Conservation (phyloP, 805 yeast species). For the Pichia kluyveri region DNA sequence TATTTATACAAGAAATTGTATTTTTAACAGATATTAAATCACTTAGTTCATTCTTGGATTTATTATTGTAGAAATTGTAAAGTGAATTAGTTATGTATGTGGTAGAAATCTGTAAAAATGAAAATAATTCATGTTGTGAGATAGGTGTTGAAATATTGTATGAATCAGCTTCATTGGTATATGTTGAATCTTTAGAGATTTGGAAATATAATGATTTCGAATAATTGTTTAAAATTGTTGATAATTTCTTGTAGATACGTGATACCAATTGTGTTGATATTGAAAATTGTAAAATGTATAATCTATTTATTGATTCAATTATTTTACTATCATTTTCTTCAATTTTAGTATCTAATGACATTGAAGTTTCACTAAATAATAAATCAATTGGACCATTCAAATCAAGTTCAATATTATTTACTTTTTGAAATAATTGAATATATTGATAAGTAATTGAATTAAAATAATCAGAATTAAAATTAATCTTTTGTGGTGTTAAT, state of each 20-base stretch:
- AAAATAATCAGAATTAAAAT: conserved; percentile 8
- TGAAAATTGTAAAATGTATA: background rate
- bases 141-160: background rate
- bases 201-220: background rate
- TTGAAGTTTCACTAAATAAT: conserved; percentile 9
- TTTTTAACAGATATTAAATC: background rate
- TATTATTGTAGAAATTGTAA: background rate
- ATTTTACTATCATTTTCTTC: background rate
- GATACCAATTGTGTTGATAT: background rate
- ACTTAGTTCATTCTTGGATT: background rate
- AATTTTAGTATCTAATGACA: background rate
- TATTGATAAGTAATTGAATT: conserved; percentile 17
- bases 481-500: background rate
- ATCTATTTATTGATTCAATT: conserved; percentile 5
- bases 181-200: background rate
- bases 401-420: conserved; percentile 12
- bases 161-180: background rate
- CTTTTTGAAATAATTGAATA: conserved; percentile 10
- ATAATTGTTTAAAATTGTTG: background rate
- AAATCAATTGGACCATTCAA: conserved; percentile 15
- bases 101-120: conserved; percentile 2
- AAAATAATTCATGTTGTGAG: background rate
- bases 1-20: background rate
- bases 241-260: background rate
- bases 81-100: conserved; percentile 1